Evolutionary conservation across 805 yeast genomes (phyloP), one percentile per base, ranked within the genome.

Genomic region (Zygosaccharomyces pseudorouxii): DNA sequence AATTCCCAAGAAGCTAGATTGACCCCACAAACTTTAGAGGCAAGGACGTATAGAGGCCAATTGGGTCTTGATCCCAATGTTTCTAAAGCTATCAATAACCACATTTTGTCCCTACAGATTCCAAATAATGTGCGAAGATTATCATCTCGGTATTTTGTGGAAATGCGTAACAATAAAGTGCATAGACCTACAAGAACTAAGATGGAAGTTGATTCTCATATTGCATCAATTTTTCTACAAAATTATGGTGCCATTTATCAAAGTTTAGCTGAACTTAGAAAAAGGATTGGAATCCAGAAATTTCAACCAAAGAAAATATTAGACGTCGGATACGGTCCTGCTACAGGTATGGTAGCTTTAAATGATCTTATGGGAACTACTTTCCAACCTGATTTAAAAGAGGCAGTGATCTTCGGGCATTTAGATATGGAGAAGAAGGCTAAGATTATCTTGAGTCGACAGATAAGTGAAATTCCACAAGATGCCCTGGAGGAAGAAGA

Each of bases 271-370:
- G 98, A 92, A 56, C 68, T 89, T 30, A 73, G 78, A 55, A 72
- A 73, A 38, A 71, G 90, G 36, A 64, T 75, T 18, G 84, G 82
- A 0, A 67, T 62, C 5, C 70, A 69, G 0, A 59, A 61, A 42
- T 86, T 89, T 70, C 65, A 65, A 19, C 97, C 97, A 0, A 60
- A 75, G 25, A 71, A 78, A 4, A 78, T 93, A 0, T 71, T 93
- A 43, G 95, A 88, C 59, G 78, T 88, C 11, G 92, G 96, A 0
- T 82, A 76, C 61, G 98, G 99, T 0, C 98, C 99, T 0, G 92
- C 89, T 1, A 84, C 95, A 0, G 97, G 97, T 1, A 81, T 93
- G 72, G 69, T 90, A 12, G 98, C 95, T 0, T 71, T 89, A 45
- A 88, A 90, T 60, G 96, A 89, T 58, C 58, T 90, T 1, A 79